Percentiles rank a stretch among this genome's conserved stretches.
Conservation (phyloP, 2,329 filamentous ascomycete species). For the Colletotrichum echinochloae region DNA sequence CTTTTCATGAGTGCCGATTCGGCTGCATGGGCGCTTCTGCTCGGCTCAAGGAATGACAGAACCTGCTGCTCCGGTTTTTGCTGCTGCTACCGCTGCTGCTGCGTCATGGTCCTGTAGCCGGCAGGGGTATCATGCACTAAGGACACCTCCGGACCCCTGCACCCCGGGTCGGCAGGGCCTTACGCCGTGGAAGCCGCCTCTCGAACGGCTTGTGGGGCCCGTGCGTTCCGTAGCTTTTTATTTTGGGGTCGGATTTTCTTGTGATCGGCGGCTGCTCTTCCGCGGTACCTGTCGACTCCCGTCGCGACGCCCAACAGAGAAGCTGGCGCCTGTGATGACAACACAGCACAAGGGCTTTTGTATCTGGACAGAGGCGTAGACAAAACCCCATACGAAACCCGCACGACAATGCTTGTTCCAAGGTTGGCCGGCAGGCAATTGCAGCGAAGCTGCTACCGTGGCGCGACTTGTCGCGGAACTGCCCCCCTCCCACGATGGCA, state of each 20-base stretch:
- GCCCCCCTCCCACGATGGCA: slow-evolving; percentile 14
- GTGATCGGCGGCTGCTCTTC: slow-evolving; percentile 2
- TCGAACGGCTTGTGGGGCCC: not conserved
- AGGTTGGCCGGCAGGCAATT: slow-evolving; percentile 37
- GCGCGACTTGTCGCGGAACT: slow-evolving; percentile 15
- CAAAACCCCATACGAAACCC: not conserved
- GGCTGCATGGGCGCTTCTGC: slow-evolving; percentile 19
- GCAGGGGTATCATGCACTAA: slow-evolving; percentile 31
- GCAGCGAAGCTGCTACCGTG: slow-evolving; percentile 33
- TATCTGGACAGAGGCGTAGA: slow-evolving; percentile 9
- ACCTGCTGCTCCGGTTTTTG: not conserved
- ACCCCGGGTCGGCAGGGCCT: slow-evolving; percentile 32
- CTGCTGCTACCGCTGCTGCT: too few species aligned
- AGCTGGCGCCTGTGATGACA: slow-evolving; percentile 19
- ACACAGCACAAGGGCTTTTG: slow-evolving; percentile 18
- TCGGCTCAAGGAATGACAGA: slow-evolving; percentile 17
- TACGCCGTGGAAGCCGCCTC: slow-evolving; percentile 15
- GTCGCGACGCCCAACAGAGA: slow-evolving; percentile 1
- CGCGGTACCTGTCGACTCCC: not conserved
- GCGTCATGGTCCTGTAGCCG: slow-evolving; percentile 30
- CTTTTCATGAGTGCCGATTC: not conserved
- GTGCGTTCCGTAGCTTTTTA: slow-evolving; percentile 1
- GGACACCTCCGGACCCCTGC: slow-evolving; percentile 10
- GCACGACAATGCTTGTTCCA: slow-evolving; percentile 26
- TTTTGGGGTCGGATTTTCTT: not conserved